Evolutionary conservation across 352 stramenopile genomes (phyloP), one percentile per base, ranked within the genome.

Genomic region (Globisporangium acanthophoron): DNA sequence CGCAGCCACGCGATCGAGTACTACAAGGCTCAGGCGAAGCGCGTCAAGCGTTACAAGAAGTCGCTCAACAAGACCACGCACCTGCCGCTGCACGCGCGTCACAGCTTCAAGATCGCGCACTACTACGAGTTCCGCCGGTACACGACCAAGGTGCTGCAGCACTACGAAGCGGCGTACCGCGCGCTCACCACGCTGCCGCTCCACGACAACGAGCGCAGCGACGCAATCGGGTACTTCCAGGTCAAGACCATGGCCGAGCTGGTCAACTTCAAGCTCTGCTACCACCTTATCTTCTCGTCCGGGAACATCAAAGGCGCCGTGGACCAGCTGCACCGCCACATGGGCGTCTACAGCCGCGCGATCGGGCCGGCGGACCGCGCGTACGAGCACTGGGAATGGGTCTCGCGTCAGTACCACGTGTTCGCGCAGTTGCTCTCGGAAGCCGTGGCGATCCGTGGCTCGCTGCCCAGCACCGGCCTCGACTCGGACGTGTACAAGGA

Each of bases 71-170:
- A 91, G 67, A 79, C 64, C 4, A 65, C 66, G n/a, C 73, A 81
- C 31, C 65, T 85, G 54, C 70, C 71, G 6, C 56, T 94, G 21
- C 76, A 87, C 29, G 79, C 83, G 12, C 74, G 86, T n/a, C 73
- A 91, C 47, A 88, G 78, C 57, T 96, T 96, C 62, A 96, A 96
- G 72, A 91, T 94, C 44, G 86, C 84, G 20, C 86, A 96, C 56
- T 96, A 91, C 57, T 94, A 94, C 54, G 86, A 96, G 66, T 96
- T 96, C 56, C 73, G 86, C 48, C 71, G 85, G 6, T 89, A 91
- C 55, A 94, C 82, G 47, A 90, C 78, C 52, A 96, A 96, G 56
- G 82, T 94, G 43, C 52, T 96, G 33, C 74, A 91, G 52, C 76
- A 96, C 58, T 96, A 96, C 52, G 86, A 94, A 61, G 72, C 77